Conservation (phyloP, 768 basidiomycete species). For the Coprinellus micaceus region DNA sequence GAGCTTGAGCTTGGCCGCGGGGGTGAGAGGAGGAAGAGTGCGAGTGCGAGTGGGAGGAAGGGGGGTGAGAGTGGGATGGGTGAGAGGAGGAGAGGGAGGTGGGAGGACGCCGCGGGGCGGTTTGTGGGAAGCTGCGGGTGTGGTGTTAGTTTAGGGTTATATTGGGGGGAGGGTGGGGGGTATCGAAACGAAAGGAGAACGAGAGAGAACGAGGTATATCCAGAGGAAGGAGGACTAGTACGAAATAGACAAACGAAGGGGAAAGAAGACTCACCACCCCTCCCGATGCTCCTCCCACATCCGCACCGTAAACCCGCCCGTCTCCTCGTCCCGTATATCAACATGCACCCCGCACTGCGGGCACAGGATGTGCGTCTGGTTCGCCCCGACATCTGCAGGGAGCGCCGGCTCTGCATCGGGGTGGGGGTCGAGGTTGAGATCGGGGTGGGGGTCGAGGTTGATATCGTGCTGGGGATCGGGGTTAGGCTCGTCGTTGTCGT, state of each 20-base stretch:
- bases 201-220: neutral
- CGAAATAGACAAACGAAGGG: neutral
- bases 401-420: too few relatives aligned
- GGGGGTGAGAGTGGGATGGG: neutral
- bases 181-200: neutral
- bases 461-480: too few relatives aligned
- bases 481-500: too few relatives aligned
- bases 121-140: too few relatives aligned
- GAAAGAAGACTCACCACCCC: slow-evolving; percentile 44
- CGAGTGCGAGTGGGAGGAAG: neutral
- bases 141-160: too few relatives aligned
- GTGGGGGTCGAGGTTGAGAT: too few relatives aligned
- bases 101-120: neutral
- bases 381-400: slow-evolving; percentile 13
- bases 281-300: slow-evolving; percentile 68
- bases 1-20: too few relatives aligned
- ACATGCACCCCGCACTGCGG: slow-evolving; percentile 58
- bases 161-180: too few relatives aligned
- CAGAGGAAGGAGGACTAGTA: neutral
- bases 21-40: slow-evolving; percentile 2
- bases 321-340: slow-evolving; percentile 62
- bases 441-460: too few relatives aligned
- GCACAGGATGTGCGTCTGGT: slow-evolving; percentile 62
- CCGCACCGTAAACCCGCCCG: slow-evolving; percentile 61
- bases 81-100: neutral